phyloP scores from a whole-genome alignment of 495 filamentous ascomycete genomes.

The Xylaria castorea region DNA sequence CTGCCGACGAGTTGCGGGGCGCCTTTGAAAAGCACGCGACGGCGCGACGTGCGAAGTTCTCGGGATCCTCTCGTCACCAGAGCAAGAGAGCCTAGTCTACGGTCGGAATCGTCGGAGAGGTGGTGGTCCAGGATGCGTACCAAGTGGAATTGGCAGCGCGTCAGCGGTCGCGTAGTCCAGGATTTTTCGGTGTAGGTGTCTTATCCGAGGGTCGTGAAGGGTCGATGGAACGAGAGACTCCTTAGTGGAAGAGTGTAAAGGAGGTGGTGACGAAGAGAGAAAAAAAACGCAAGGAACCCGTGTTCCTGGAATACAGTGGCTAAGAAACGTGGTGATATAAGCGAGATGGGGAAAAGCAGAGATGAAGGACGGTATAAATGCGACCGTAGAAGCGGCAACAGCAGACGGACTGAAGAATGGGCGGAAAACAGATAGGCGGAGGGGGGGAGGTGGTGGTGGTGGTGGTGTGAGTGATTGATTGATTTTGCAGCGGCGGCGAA shows the following conservation, averaged over 20 bases:
- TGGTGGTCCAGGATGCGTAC: conserved; percentile 25
- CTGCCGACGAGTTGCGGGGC: conserved; percentile 7
- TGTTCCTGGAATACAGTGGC: conserved; percentile 29
- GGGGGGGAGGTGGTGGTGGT: conserved; percentile 13
- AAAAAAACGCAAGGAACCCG: conserved; percentile 28
- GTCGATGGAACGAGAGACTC: conserved; percentile 10
- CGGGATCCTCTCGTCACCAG: conserved; percentile 21
- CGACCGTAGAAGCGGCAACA: conserved; percentile 25
- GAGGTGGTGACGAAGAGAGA: conserved; percentile 34
- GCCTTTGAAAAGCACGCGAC: conserved; percentile 4
- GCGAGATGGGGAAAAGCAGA: conserved; percentile 26
- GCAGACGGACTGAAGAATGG: conserved; percentile 27
- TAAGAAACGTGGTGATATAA: conserved; percentile 28
- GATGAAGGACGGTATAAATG: conserved; percentile 25
- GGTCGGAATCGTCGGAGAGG: conserved; percentile 25
- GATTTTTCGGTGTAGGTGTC: background rate
- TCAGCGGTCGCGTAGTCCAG: conserved; percentile 27
- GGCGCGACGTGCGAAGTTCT: conserved; percentile 6
- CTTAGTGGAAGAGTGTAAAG: conserved; percentile 33
- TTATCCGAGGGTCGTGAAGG: background rate
- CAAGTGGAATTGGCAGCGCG: conserved; percentile 27
- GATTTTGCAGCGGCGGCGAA: conserved; percentile 43
- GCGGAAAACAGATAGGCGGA: conserved; percentile 30
- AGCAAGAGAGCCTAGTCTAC: conserved; percentile 23
- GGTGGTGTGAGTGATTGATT: conserved; percentile 28